phyloP scores from a whole-genome alignment of 108 stramenopile genomes.

The Fistulifera solaris region DNA sequence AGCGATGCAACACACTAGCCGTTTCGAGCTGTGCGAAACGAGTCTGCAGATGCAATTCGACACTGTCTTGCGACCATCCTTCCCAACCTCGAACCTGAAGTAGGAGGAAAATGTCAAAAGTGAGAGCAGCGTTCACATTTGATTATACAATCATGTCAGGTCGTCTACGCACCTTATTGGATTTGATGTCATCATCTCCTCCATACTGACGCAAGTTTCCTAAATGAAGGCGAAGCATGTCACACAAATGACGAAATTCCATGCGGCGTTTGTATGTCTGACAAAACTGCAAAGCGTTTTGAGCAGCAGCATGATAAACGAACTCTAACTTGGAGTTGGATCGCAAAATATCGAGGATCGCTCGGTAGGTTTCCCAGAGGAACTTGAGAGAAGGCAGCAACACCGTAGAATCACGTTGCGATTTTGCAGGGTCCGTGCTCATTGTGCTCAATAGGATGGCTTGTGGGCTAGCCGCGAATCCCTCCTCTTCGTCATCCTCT shows the following conservation, averaged over 20 bases:
- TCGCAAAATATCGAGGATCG: constrained; percentile 89
- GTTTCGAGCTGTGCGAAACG: constrained; percentile 94
- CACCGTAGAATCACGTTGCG: constrained; percentile 79
- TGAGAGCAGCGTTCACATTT: neutral
- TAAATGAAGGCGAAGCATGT: constrained; percentile 92
- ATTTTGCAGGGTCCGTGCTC: constrained; percentile 86
- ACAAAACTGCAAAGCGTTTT: constrained; percentile 86
- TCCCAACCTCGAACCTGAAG: constrained; percentile 88
- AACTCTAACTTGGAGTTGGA: constrained; percentile 90
- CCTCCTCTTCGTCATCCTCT: constrained; percentile 71
- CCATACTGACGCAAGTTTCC: constrained; percentile 89
- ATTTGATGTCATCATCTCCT: constrained; percentile 32
- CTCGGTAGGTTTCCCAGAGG: constrained; percentile 96
- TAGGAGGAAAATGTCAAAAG: constrained; percentile 2
- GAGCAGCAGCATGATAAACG: constrained; percentile 87
- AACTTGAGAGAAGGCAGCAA: constrained; percentile 95
- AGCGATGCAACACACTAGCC: constrained; percentile 84
- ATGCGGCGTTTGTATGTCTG: constrained; percentile 73
- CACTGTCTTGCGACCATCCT: constrained; percentile 85
- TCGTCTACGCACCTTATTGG: constrained; percentile 17
- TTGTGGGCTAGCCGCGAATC: constrained; percentile 84
- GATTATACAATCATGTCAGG: neutral
- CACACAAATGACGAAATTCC: constrained; percentile 93
- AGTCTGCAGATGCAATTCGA: constrained; percentile 94
- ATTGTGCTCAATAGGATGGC: constrained; percentile 89